Conservation (phyloP, 2,329 filamentous ascomycete species). For the Annulohypoxylon truncatum region DNA sequence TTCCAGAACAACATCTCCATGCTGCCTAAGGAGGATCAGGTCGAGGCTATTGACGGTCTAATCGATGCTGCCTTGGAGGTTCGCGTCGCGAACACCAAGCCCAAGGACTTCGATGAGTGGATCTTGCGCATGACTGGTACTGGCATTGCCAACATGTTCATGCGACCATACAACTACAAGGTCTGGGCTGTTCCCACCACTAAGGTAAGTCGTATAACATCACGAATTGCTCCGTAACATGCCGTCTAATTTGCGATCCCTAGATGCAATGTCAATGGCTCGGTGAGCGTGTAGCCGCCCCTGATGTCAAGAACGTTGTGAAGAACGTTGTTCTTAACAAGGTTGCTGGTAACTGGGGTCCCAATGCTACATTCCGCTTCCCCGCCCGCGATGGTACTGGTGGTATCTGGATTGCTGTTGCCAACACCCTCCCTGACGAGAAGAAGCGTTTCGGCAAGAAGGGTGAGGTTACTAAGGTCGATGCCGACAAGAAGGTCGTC, state of each 20-base stretch:
- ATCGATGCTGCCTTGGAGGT: constrained; percentile 92
- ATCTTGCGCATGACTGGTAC: constrained; percentile 91
- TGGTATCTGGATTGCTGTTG: constrained; percentile 98
- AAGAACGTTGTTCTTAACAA: constrained; percentile 97
- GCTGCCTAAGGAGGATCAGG: constrained; percentile 96
- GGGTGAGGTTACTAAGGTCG: constrained; percentile 85
- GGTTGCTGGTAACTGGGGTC: constrained; percentile 96
- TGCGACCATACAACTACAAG: constrained; percentile 99
- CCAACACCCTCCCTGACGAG: constrained; percentile 89
- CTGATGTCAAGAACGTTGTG: constrained; percentile 92
- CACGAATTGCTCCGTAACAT: background rate
- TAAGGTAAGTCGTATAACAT: constrained; percentile 71
- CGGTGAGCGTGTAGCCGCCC: constrained; percentile 96
- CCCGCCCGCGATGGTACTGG: constrained; percentile 94
- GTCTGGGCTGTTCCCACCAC: constrained; percentile 99
- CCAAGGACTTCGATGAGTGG: constrained; percentile 98
- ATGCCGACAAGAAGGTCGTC: constrained; percentile 86
- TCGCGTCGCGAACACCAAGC: constrained; percentile 89
- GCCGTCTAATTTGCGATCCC: constrained; percentile 26
- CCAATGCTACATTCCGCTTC: constrained; percentile 98
- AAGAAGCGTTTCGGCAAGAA: constrained; percentile 91
- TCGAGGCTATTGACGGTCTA: constrained; percentile 92
- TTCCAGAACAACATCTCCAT: constrained; percentile 99
- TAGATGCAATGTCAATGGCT: constrained; percentile 99
- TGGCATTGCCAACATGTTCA: constrained; percentile 94